These are phyloP conservation scores for Poa pratensis DNA, from an alignment of 176 grass and related monocot genomes.

Conservation along the genomic window DNA sequence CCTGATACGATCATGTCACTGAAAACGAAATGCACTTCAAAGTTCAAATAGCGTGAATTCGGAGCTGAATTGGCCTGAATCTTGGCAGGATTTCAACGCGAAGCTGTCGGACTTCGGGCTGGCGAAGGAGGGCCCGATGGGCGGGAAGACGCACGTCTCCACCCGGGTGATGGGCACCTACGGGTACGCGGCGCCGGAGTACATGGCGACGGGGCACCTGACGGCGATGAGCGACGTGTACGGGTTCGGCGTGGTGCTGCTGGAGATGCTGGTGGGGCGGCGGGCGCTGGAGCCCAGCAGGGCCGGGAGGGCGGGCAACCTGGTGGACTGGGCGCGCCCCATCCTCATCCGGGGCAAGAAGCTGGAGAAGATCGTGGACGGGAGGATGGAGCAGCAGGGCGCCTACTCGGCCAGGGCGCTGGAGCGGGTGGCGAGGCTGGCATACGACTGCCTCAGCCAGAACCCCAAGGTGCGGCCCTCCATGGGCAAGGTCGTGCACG, in stretches of 20 bases:
- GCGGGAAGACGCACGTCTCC: conserved; percentile 73
- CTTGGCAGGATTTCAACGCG: conserved; percentile 66
- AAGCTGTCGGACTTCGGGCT: conserved; percentile 91
- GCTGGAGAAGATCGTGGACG: conserved; percentile 67
- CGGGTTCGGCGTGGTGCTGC: conserved; percentile 81
- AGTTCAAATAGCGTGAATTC: no score
- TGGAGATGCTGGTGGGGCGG: conserved; percentile 75
- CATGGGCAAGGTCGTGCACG: conserved; percentile 60
- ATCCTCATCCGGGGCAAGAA: conserved; percentile 61
- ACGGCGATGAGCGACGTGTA: conserved; percentile 90
- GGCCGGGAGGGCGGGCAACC: conserved; percentile 53
- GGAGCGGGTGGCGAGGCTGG: conserved; percentile 59
- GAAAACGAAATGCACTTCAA: no score
- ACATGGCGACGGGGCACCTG: conserved; percentile 82
- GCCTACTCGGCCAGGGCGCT: conserved; percentile 15
- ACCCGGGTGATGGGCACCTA: conserved; percentile 91
- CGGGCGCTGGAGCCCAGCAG: conserved; percentile 63
- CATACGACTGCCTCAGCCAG: conserved; percentile 80
- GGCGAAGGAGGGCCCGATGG: conserved; percentile 78
- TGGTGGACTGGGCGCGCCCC: conserved; percentile 82
- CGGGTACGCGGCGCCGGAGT: conserved; percentile 84
- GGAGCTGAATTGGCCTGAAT: no score
- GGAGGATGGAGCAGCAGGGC: conserved; percentile 35
- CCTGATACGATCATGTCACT: no score
- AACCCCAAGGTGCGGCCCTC: conserved; percentile 74